phyloP scores from a whole-genome alignment of 169 alveolate species.

The Pseudocohnilembus persalinus region DNA sequence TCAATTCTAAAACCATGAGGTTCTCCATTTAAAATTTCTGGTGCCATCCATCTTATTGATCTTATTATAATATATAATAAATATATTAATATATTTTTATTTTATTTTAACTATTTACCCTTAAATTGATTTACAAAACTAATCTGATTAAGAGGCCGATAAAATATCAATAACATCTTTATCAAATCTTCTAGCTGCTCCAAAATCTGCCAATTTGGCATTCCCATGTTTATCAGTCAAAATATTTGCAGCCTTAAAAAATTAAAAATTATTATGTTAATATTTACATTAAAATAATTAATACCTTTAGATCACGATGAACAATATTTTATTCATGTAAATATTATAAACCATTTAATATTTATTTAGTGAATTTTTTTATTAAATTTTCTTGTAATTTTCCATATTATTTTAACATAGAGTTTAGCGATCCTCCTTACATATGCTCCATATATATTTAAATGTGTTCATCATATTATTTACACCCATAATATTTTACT shows the following conservation, averaged over 20 bases:
- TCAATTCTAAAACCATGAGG: conserved; percentile 55
- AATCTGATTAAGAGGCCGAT: conserved; percentile 61
- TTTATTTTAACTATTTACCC: background rate
- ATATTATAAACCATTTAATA: conserved; percentile 68
- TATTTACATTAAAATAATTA: conserved; percentile 25
- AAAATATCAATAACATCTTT: conserved; percentile 30
- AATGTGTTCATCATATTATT: conserved; percentile 27
- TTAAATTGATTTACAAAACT: conserved; percentile 56
- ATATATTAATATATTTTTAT: background rate
- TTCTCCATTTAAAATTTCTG: conserved; percentile 54
- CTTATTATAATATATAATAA: conserved; percentile 23
- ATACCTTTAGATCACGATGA: conserved; percentile 82
- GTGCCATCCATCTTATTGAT: conserved; percentile 74
- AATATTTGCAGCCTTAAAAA: conserved; percentile 66
- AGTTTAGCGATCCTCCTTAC: conserved; percentile 72
- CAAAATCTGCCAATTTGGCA: conserved; percentile 81
- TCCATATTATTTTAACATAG: conserved; percentile 68
- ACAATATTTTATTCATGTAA: conserved; percentile 66
- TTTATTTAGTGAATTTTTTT: conserved; percentile 57
- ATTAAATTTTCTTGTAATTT: conserved; percentile 47
- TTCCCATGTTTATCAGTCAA: conserved; percentile 69
- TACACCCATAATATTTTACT: conserved; percentile 52
- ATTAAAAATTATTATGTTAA: background rate
- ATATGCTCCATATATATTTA: conserved; percentile 71
- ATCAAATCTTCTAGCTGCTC: conserved; percentile 60